Base-by-base conservation (phyloP, 208 protist species). In the Angomonas ambiguus region DNA sequence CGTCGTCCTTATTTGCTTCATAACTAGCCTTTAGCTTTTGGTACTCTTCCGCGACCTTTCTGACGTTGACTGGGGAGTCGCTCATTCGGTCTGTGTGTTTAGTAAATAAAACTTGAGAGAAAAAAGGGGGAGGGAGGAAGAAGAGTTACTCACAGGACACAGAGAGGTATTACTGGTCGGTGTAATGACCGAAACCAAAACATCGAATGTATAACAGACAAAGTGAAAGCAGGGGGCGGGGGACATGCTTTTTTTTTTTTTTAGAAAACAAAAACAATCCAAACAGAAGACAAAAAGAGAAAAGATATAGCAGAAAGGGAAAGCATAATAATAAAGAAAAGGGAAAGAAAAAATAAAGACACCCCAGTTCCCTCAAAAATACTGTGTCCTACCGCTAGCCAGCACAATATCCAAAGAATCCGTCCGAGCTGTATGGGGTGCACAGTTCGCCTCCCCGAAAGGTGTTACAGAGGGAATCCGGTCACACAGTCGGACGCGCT, bases 1-100 rank as follows among this genome's bases (percentile, higher is more conserved):
- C 70, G 10, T 75, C 38, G 45, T 85, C 70, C 38, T 94, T 74
- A 34, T 85, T 83, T 0, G 42, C 61, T 25, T 87, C 80, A 62
- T 92, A 96, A 0, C 77, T 84, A 3, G 71, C 65, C 73, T 96
- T 96, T 25, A 96, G 78, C 56, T 80, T 81, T 63, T 85, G 76
- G 18, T 88, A 74, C 13, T 88, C 77, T 65, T 90, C 87, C 4
- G 82, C 79, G 0, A 91, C 75, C 59, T 83, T 80, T 62, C 91
- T 83, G 51, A 96, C 80, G 0, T 72, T 84, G 53, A 81, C 73
- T 2, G 76, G 78, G 45, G 88, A 59, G 31, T 91, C 87, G 10
- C 53, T 64, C 0, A 66, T 38, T 0, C 60, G 27, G n/a, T 53
- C 25, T 63, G 64, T 71, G 33, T 51, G 4, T 6, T 65, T 6